phyloP scores from a whole-genome alignment of 768 basidiomycete genomes.

The Daedaleopsis sinensis region DNA sequence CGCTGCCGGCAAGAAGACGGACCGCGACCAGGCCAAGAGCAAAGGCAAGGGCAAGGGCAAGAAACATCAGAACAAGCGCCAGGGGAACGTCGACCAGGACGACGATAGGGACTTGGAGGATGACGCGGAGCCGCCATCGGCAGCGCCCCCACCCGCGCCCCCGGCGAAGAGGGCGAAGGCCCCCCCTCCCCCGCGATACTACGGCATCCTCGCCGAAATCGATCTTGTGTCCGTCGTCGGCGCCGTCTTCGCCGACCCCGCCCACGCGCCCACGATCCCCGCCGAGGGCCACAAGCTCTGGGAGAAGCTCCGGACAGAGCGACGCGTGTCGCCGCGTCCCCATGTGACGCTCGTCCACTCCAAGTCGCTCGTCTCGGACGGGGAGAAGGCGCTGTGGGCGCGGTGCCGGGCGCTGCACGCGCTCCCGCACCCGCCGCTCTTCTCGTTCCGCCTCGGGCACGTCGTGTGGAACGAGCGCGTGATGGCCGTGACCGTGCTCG shows the following conservation, averaged over 20 bases:
- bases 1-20: neutral
- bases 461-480: slow-evolving; percentile 78
- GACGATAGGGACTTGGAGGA: too few relatives aligned
- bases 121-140: too few relatives aligned
- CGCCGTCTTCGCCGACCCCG: slow-evolving; percentile 39
- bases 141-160: too few relatives aligned
- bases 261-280: slow-evolving; percentile 34
- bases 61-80: slow-evolving; percentile 30
- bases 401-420: slow-evolving; percentile 49
- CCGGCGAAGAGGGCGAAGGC: slow-evolving; percentile 7
- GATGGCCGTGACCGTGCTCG: slow-evolving; percentile 78
- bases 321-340: slow-evolving; percentile 60
- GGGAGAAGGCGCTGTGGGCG: slow-evolving; percentile 47
- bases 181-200: slow-evolving; percentile 62
- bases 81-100: slow-evolving; percentile 39
- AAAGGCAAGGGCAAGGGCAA: slow-evolving; percentile 29
- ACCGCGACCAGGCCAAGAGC: slow-evolving; percentile 17
- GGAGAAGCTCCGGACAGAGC: slow-evolving; percentile 43
- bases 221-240: slow-evolving; percentile 56
- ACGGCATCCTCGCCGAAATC: slow-evolving; percentile 74
- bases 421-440: slow-evolving; percentile 48
- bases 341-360: slow-evolving; percentile 89
- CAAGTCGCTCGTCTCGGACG: slow-evolving; percentile 41
- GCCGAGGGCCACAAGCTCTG: slow-evolving; percentile 47
- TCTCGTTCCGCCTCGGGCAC: slow-evolving; percentile 59